These are phyloP conservation scores for Trametopsis cervina DNA, from an alignment of 768 basidiomycete species.

Conservation along the genomic window DNA sequence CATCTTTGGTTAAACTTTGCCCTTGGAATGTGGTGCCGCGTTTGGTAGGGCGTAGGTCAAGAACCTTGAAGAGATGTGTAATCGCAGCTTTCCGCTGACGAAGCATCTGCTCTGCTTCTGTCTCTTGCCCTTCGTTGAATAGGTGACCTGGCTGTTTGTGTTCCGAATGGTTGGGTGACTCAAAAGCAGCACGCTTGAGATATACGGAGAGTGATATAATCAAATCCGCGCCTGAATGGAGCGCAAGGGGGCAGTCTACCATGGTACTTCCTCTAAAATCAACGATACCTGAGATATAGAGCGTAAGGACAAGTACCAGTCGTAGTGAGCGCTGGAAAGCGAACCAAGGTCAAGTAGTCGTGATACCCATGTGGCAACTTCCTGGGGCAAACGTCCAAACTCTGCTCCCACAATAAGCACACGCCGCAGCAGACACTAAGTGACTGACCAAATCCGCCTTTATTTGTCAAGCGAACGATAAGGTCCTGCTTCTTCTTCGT, in stretches of 20 bases:
- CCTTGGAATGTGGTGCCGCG: conserved; percentile 8
- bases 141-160: conserved; percentile 31
- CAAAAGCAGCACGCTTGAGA: conserved; percentile 65
- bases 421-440: background rate
- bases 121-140: conserved; percentile 78
- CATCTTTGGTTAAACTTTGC: conserved; percentile 12
- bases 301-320: background rate
- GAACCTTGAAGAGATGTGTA: conserved; percentile 61
- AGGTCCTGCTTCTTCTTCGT: conserved; percentile 55
- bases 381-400: conserved; percentile 70
- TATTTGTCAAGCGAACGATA: conserved; percentile 62
- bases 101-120: conserved; percentile 67
- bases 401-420: conserved; percentile 34
- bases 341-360: conserved; percentile 66
- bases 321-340: conserved; percentile 6
- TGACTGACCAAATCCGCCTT: conserved; percentile 52
- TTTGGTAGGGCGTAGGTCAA: conserved; percentile 55
- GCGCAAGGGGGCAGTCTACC: conserved; percentile 66
- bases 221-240: conserved; percentile 71
- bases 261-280: conserved; percentile 64
- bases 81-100: conserved; percentile 76
- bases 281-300: conserved; percentile 41
- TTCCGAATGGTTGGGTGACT: conserved; percentile 30
- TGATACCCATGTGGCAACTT: conserved; percentile 66
- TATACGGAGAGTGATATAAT: conserved; percentile 73